Evolutionary conservation across 495 filamentous ascomycete genomes (phyloP), one percentile per base, ranked within the genome.

Genomic region (Evansstolkia leycettana): DNA sequence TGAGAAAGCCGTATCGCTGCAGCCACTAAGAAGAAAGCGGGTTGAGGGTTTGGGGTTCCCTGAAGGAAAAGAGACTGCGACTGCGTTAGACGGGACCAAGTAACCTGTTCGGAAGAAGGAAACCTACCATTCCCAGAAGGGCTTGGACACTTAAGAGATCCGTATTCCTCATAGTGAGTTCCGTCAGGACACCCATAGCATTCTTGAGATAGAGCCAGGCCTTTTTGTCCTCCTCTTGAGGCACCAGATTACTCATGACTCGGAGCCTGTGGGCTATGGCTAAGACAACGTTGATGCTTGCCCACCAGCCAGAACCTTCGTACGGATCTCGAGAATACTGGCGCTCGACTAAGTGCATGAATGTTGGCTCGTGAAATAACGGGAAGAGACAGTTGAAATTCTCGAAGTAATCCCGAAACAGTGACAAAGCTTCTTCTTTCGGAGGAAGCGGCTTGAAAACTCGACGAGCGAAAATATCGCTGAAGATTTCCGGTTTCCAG

Each of bases 331-430:
- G 62, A 11, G 87, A 88, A 58, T 95, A 98, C 47, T 96, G 87
- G 42, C 79, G 76, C 44, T 94, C 84, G 14, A 95, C 84, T 10
- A 96, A 62, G 50, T 93, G 84, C 83, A 95, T 94, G 50, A 98
- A 98, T 0, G 90, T 95, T 10, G 89, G 86, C 55, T 95, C 86
- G 52, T 98, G 90, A 52, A 93, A 98, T 2, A 98, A 69, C 29
- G 90, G 90, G 52, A 96, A 93, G 73, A 95, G 84, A 75, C 85
- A 86, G 62, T 98, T 98, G 67, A 98, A 95, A 56, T 94, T 94
- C 50, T 88, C 83, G 47, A 98, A 98, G 53, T 77, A 98, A 51
- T 98, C 90, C 54, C 81, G 86, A 38, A 90, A 75, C 30, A 93
- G 68, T 7, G 82, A 89, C 32, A 84, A 50, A 15, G 80, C 82